Percentiles rank a stretch among this genome's conserved stretches.
phyloP scores from a whole-genome alignment of 306 rosid genomes.

The Crataegus laevigata region DNA sequence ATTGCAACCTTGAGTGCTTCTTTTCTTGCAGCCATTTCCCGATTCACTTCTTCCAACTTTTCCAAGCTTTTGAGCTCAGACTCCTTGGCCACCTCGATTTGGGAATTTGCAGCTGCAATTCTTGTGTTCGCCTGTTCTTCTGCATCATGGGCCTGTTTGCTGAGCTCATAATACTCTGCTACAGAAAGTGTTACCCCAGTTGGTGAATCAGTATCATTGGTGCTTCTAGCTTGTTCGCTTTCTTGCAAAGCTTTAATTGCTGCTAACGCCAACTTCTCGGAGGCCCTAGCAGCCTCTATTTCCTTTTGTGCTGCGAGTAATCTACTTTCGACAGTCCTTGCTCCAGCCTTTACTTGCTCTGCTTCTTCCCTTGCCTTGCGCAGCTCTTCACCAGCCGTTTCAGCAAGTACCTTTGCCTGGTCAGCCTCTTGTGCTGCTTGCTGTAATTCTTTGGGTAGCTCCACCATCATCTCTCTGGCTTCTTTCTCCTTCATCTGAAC shows the following conservation, averaged over 20 bases:
- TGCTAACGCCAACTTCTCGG: slow-evolving; percentile 76
- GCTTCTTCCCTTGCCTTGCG: slow-evolving; percentile 70
- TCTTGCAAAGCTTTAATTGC: slow-evolving; percentile 95
- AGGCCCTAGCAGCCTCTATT: slow-evolving; percentile 93
- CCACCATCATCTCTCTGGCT: slow-evolving; percentile 64
- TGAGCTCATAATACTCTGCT: slow-evolving; percentile 92
- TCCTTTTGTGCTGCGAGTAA: slow-evolving; percentile 84
- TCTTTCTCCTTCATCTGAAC: slow-evolving; percentile 94
- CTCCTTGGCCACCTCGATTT: slow-evolving; percentile 70
- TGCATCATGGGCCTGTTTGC: slow-evolving; percentile 89
- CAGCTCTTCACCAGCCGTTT: slow-evolving; percentile 61
- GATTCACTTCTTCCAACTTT: slow-evolving; percentile 69
- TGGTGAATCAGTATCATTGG: slow-evolving; percentile 43
- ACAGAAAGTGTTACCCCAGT: slow-evolving; percentile 70
- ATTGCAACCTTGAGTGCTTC: slow-evolving; percentile 70
- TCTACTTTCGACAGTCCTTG: slow-evolving; percentile 80
- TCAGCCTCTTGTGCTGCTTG: slow-evolving; percentile 76
- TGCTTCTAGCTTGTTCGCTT: slow-evolving; percentile 63
- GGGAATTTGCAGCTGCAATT: slow-evolving; percentile 66
- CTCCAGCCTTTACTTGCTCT: slow-evolving; percentile 93
- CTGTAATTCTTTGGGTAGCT: slow-evolving; percentile 75
- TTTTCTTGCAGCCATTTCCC: slow-evolving; percentile 65
- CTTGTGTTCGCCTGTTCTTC: slow-evolving; percentile 80
- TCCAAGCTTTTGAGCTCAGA: slow-evolving; percentile 71
- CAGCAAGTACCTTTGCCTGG: slow-evolving; percentile 68